Base-by-base conservation (phyloP, 192 early-diverging fungal genomes). In the Allomyces arbusculus region DNA sequence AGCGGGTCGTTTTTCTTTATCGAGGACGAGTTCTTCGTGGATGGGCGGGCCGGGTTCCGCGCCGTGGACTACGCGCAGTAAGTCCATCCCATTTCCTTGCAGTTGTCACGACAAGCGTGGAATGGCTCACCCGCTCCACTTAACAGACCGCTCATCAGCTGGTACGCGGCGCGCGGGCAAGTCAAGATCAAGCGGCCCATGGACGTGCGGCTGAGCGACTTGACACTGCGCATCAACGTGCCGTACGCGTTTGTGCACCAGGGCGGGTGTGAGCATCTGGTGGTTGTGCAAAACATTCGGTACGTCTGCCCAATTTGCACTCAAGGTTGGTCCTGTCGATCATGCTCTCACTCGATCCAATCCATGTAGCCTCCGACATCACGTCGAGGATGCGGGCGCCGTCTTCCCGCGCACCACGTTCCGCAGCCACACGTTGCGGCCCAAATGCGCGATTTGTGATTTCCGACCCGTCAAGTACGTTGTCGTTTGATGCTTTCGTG, bases 191-290 rank as follows among this genome's bases (percentile, higher is more conserved):
- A 75, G 28, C 68, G 76, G 33, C 84, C 89, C 87, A 75, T 80
- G 44, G 78, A 82, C 20, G 74, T 77, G 3, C 72, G 68, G 64
- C 85, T 91, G 62, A 68, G 73, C 33, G 85, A 87, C 55, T 70
- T 91, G 22, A 75, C 79, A 7, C 74, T 91, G 62, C 76, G 79
- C 9, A 67, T 86, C 58, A 79, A 84, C 62, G 71, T 79, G 61
- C 84, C 85, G 5, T 91, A 91, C 71, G 68, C 81, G 25, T 85
- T 88, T 63, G 78, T 84, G 11, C 89, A 91, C 67, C 87, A 89
- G 74, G 89, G 84, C 40, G 76, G 82, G 64, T 91, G 89, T 69
- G 82, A 89, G 69, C 89, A 91, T 64, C 74, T 86, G 24, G 44
- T 91, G 43, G 75, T 84, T 68, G 82, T 91, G 64, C 78, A 76